Evolutionary conservation across 106 monocot species (phyloP), one percentile per base, ranked within the genome.

Genomic region (Dendrobium officinale): DNA sequence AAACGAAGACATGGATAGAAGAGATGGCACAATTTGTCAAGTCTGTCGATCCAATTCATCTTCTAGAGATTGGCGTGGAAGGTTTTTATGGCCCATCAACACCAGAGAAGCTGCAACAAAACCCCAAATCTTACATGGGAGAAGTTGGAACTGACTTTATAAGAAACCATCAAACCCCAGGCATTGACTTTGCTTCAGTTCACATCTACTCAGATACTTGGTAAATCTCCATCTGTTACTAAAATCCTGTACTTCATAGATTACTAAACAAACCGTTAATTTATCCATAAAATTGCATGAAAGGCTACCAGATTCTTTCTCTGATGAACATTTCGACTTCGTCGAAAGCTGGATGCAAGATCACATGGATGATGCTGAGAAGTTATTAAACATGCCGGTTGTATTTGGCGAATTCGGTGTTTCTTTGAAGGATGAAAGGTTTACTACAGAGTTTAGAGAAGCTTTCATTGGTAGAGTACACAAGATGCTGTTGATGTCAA

Each of bases 21-120:
- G 96, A 96, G 84, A 96, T 94, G 96, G 92, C 93, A 41, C 33
- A 72, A 72, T 80, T 86, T 67, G 90, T 94, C 19, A 96, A 96
- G 82, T 83, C 86, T 9, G 92, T 97, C 37, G 96, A 97, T 78
- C 85, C 90, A 19, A 51, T 42, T 6, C 96, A 97, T 76, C 85
- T 97, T 9, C 54, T 97, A 47, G 90, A 79, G 78, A 84, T 87
- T 5, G 96, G 96, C 54, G 18, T 79, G 8, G 96, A 94, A 80
- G 96, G 93, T 24, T 97, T 94, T 78, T 92, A 97, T 82, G 96
- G 92, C 40, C 87, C 87, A 2, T 97, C 94, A n/a, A 86, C 85
- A 4, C 96, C 93, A 31, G 93, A 92, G 73, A 73, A 81, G 66
- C 17, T 85, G 80, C 76, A 81, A 15, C 40, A 79, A 13, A 97